Percentiles rank a stretch among this genome's conserved stretches.
These are phyloP conservation scores for Sclerotinia nivalis DNA, from an alignment of 2,329 filamentous ascomycete genomes.

Conservation along the genomic window DNA sequence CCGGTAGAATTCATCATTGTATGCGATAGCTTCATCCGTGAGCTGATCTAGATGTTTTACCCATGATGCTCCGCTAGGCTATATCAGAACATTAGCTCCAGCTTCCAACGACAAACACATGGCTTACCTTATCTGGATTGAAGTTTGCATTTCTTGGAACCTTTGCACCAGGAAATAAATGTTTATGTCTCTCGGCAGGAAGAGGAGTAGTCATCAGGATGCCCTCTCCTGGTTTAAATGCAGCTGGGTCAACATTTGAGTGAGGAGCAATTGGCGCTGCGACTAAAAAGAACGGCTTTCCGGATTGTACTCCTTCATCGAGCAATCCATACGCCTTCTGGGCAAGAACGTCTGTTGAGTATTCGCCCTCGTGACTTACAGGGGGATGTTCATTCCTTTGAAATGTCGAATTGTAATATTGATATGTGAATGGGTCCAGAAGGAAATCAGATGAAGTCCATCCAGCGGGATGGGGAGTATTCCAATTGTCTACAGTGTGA, in stretches of 20 bases:
- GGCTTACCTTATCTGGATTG: constrained; percentile 59
- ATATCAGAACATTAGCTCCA: constrained; percentile 17
- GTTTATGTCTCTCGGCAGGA: constrained; percentile 59
- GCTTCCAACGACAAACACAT: neutral
- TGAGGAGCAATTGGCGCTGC: constrained; percentile 69
- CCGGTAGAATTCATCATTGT: constrained; percentile 54
- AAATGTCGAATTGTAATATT: constrained; percentile 66
- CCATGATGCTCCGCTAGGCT: constrained; percentile 51
- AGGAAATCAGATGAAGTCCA: constrained; percentile 62
- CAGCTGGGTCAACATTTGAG: constrained; percentile 46
- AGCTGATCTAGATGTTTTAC: constrained; percentile 47
- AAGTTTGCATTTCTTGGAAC: constrained; percentile 66
- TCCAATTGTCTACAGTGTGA: constrained; percentile 61
- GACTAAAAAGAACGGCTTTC: constrained; percentile 66
- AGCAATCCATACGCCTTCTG: constrained; percentile 61
- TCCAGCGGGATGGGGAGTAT: constrained; percentile 57
- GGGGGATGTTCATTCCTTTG: constrained; percentile 59
- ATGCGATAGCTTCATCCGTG: constrained; percentile 46
- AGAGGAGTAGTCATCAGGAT: constrained; percentile 52
- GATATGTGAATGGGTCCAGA: constrained; percentile 67
- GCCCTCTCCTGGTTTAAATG: constrained; percentile 18
- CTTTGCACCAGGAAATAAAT: constrained; percentile 60
- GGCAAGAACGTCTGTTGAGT: constrained; percentile 57
- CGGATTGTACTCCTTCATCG: constrained; percentile 55
- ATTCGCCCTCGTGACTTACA: constrained; percentile 52